Evolutionary conservation across 2,329 filamentous ascomycete genomes (phyloP).

Genomic region (Daldinia eschscholtzii): DNA sequence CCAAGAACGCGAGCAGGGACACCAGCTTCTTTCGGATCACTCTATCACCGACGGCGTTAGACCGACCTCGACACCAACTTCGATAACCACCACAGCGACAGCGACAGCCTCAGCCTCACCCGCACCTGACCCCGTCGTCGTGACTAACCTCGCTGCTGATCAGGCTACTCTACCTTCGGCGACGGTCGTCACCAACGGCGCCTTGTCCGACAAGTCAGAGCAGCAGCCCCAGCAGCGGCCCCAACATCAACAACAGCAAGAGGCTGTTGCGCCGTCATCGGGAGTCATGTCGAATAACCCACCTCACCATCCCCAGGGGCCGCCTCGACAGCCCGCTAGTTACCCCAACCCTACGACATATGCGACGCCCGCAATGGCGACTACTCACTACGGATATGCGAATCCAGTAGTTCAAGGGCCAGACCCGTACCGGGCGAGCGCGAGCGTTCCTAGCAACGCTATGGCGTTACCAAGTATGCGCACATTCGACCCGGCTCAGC

Average conservation of each 20-base stretch:
- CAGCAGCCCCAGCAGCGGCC: background rate
- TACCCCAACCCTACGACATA: constrained; percentile 50
- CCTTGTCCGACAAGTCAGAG: constrained; percentile 35
- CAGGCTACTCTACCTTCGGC: constrained; percentile 36
- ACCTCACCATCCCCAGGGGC: constrained; percentile 47
- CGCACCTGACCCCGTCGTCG: constrained; percentile 19
- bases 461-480: constrained; percentile 60
- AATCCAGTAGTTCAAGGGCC: constrained; percentile 44
- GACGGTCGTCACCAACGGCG: constrained; percentile 36
- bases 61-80: constrained; percentile 35
- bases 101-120: constrained; percentile 33
- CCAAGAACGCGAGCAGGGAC: constrained; percentile 24
- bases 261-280: constrained; percentile 42
- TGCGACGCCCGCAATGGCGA: constrained; percentile 47
- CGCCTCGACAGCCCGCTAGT: constrained; percentile 47
- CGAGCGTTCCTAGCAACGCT: constrained; percentile 50
- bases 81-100: constrained; percentile 30
- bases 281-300: constrained; percentile 52
- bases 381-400: constrained; percentile 51
- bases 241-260: constrained; percentile 23
- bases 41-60: constrained; percentile 37
- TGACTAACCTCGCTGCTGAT: constrained; percentile 34
- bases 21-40: constrained; percentile 37
- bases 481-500: constrained; percentile 56
- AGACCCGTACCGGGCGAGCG: constrained; percentile 55